Conservation (phyloP, 2,329 filamentous ascomycete species). For the Exophiala xenobiotica region DNA sequence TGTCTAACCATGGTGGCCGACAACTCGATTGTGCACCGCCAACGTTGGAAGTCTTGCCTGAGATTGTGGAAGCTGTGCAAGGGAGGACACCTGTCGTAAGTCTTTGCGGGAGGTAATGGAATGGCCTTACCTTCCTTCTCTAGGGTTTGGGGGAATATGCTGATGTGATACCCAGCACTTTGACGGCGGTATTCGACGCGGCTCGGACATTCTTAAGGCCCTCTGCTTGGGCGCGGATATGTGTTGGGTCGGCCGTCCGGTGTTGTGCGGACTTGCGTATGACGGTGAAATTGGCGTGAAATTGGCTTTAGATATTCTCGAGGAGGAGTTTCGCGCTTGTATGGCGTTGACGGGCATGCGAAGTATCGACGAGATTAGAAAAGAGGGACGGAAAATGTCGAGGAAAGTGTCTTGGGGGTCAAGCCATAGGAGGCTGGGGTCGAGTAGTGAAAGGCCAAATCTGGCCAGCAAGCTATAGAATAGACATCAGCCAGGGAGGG, state of each 20-base stretch:
- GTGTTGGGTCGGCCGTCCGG: slow-evolving; percentile 35
- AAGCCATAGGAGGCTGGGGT: neutral
- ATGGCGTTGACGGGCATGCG: slow-evolving; percentile 36
- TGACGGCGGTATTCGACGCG: slow-evolving; percentile 37
- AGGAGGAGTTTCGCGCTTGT: slow-evolving; percentile 32
- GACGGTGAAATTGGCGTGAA: slow-evolving; percentile 38
- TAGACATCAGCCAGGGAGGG: too few relatives aligned
- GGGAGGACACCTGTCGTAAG: neutral
- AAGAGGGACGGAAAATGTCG: neutral
- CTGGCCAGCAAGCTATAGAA: neutral
- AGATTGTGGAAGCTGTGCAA: neutral
- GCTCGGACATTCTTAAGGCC: slow-evolving; percentile 38
- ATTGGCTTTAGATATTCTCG: slow-evolving; percentile 35
- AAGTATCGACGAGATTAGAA: neutral
- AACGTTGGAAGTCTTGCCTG: slow-evolving; percentile 1
- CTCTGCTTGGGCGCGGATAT: slow-evolving; percentile 36
- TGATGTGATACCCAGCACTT: slow-evolving; percentile 5
- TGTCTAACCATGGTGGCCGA: neutral
- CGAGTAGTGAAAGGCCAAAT: neutral
- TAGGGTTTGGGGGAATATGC: too few relatives aligned
- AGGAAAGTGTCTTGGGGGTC: neutral
- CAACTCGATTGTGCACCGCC: slow-evolving; percentile 2
- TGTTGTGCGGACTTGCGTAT: slow-evolving; percentile 37
- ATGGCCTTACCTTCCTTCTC: too few relatives aligned
- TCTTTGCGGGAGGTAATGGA: too few relatives aligned